These are phyloP conservation scores for Candida hispaniensis DNA, from an alignment of 805 yeast genomes.

Conservation along the genomic window DNA sequence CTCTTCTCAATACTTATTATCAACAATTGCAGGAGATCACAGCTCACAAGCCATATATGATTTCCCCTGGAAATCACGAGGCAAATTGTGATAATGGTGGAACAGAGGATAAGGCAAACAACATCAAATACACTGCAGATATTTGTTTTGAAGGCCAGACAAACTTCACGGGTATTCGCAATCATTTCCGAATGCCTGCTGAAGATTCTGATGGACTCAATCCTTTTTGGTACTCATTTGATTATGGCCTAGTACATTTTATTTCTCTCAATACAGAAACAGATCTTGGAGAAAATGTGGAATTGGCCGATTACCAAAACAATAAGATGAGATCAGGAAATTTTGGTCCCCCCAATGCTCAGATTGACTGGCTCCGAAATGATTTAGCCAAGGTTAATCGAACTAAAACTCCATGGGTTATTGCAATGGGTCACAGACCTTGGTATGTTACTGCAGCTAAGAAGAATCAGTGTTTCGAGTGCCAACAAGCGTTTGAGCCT, in stretches of 20 bases:
- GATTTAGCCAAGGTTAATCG: slow-evolving; percentile 27
- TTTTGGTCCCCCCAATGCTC: slow-evolving; percentile 20
- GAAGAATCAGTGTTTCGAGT: slow-evolving; percentile 18
- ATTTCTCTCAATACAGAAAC: slow-evolving; percentile 27
- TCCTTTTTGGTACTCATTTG: slow-evolving; percentile 30
- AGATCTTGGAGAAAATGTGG: slow-evolving; percentile 22
- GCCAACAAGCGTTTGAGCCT: slow-evolving; percentile 24
- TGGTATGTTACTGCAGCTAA: slow-evolving; percentile 25
- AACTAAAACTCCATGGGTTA: slow-evolving; percentile 25
- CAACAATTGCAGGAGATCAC: slow-evolving; percentile 20
- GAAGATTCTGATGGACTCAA: slow-evolving; percentile 23
- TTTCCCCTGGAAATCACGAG: slow-evolving; percentile 25
- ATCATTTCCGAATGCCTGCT: slow-evolving; percentile 27
- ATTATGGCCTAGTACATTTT: slow-evolving; percentile 28
- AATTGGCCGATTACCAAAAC: slow-evolving; percentile 17
- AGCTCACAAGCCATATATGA: slow-evolving; percentile 22
- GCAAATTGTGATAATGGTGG: slow-evolving; percentile 21
- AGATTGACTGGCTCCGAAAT: slow-evolving; percentile 25
- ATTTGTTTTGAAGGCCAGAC: slow-evolving; percentile 23
- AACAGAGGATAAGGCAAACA: slow-evolving; percentile 16
- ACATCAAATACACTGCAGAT: slow-evolving; percentile 15
- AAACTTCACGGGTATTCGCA: slow-evolving; percentile 26
- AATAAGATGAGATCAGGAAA: slow-evolving; percentile 15
- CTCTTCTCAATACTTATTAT: slow-evolving; percentile 22
- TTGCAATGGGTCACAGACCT: slow-evolving; percentile 27